phyloP scores from a whole-genome alignment of 2,329 filamentous ascomycete species.

The Leptographium galeiforme region DNA sequence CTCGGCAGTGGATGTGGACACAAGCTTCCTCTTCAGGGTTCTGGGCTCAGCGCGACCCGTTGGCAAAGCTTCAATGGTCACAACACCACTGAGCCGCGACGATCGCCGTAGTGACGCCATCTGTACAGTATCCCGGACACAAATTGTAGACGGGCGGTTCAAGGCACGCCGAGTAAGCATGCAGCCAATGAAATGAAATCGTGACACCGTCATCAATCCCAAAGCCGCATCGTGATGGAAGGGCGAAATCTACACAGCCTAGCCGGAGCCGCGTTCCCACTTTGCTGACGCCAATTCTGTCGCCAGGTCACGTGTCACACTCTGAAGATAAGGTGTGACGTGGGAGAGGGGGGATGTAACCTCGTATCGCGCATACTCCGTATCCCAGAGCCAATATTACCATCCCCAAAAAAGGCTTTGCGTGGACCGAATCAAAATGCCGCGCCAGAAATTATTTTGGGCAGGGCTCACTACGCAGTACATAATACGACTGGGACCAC shows the following conservation, averaged over 20 bases:
- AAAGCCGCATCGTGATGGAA: not conserved
- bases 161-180: too few species aligned
- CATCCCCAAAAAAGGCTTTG: not conserved
- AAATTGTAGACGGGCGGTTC: too few species aligned
- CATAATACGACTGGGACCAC: not conserved
- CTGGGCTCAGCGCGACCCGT: not conserved
- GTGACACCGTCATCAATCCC: too few species aligned
- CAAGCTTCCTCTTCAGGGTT: conserved; percentile 18
- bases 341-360: not conserved
- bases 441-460: not conserved
- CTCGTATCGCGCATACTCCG: not conserved
- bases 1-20: not conserved
- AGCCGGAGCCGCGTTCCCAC: conserved; percentile 4
- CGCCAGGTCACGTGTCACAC: conserved; percentile 16
- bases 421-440: not conserved
- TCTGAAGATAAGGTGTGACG: not conserved
- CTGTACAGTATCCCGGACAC: too few species aligned
- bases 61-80: conserved; percentile 9
- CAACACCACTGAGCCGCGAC: conserved; percentile 27
- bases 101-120: conserved; percentile 20
- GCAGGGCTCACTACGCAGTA: not conserved
- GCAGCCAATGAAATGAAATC: too few species aligned
- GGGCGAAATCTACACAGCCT: not conserved
- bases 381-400: not conserved
- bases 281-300: conserved; percentile 1